Base-by-base conservation (phyloP, 306 rosid genomes). In the Rosa chinensis region DNA sequence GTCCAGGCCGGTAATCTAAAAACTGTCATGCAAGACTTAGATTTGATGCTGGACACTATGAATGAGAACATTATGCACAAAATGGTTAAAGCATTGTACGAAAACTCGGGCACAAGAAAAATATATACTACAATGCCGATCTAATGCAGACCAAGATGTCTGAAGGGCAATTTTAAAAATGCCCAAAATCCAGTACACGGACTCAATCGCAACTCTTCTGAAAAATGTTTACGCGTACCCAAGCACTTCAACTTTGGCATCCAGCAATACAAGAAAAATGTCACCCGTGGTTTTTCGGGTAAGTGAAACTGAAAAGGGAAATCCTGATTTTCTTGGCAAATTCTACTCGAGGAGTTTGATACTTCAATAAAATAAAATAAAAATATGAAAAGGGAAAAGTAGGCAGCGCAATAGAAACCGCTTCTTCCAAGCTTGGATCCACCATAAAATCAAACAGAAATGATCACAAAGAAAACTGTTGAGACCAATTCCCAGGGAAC, bases 231-330 rank as follows among this genome's bases (percentile, higher is more conserved):
- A 49, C 2, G 35, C 25, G 20, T 72, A 49, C 62, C 44, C 69
- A 13, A 35, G 66, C 39, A 23, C 7, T 61, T 23, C 35, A 4
- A 25, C 39, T 61, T 61, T 11, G 32, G 66, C 66, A 16, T 44
- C 70, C 70, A 64, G 44, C 70, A 64, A 28, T 72, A 20, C 53
- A 77, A 77, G 17, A 59, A 9, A 72, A 28, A 35, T 25, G 37
- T 35, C 16, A 11, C 59, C 28, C 37, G 28, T 58, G 40, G 72
- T 71, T 20, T 20, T 52, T 23, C 8, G 3, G 4, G n/a, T 52
- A 35, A n/a, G 43, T 39, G 12, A 73, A 55, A 50, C 16, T 55
- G 13, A 74, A 55, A 12, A n/a, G 50, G 43, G 67, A 52, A 52
- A 52, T n/a, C 49, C 48, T 20, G 21, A 20, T 21, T 55, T 72